Percentiles rank a stretch among this genome's conserved stretches.
Conservation (phyloP, 2,329 filamentous ascomycete genomes). For the Alternaria rosae region DNA sequence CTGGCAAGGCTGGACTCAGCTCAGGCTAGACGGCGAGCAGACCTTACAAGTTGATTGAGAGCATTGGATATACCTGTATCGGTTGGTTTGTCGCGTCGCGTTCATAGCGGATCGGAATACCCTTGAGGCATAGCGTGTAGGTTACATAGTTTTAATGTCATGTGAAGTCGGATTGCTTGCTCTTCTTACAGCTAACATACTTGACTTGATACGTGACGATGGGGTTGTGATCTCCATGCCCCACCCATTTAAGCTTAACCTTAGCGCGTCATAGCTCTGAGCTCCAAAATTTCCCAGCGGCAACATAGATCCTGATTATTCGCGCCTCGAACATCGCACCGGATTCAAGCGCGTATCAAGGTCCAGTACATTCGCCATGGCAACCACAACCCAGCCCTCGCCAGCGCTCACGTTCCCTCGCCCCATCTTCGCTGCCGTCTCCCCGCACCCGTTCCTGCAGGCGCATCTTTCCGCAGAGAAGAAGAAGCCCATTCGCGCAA, state of each 20-base stretch:
- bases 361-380: slow-evolving; percentile 21
- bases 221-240: slow-evolving; percentile 9
- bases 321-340: not conserved
- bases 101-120: slow-evolving; percentile 5
- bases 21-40: slow-evolving; percentile 16
- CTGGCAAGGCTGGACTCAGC: slow-evolving; percentile 33
- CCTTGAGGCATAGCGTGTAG: not conserved
- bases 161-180: not conserved
- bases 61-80: not conserved
- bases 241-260: slow-evolving; percentile 23
- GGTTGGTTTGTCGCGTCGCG: not conserved
- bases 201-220: not conserved
- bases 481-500: slow-evolving; percentile 72
- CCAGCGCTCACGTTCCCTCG: slow-evolving; percentile 62
- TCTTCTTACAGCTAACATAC: too few relatives aligned
- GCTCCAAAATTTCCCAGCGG: slow-evolving; percentile 36
- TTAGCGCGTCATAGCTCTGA: slow-evolving; percentile 33
- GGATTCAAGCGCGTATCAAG: not conserved
- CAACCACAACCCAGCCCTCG: slow-evolving; percentile 26
- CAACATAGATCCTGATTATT: not conserved
- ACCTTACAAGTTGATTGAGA: not conserved
- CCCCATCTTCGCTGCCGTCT: slow-evolving; percentile 85
- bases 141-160: not conserved
- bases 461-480: slow-evolving; percentile 77
- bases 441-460: slow-evolving; percentile 87